These are phyloP conservation scores for Eutrema yunnanense DNA, from an alignment of 345 rosid species.

Conservation along the genomic window DNA sequence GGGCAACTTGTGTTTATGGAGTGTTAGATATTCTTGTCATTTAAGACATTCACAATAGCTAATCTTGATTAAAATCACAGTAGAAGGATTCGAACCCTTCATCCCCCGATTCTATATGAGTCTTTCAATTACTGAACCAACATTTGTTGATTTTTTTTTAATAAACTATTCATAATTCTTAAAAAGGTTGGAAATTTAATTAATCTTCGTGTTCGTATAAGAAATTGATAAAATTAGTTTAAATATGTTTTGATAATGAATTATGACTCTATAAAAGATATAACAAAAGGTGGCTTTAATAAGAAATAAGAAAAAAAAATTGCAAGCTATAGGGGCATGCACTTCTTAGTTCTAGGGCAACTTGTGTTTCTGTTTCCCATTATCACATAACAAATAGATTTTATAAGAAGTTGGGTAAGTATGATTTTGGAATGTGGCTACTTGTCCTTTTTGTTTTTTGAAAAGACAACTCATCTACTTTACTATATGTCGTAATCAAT, in stretches of 20 bases:
- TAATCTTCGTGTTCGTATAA: background rate
- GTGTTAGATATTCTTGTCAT: too few species aligned
- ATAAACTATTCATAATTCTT: too few species aligned
- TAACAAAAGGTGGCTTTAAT: background rate
- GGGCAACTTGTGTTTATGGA: background rate
- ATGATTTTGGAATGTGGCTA: constrained; percentile 13
- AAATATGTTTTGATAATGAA: background rate
- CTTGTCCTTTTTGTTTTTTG: background rate
- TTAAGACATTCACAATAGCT: too few species aligned
- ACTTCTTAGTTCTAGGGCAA: background rate
- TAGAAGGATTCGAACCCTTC: too few species aligned
- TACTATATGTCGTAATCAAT: constrained; percentile 15
- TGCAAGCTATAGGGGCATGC: background rate
- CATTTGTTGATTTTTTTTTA: too few species aligned
- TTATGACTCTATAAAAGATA: background rate
- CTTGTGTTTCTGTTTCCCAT: constrained; percentile 16
- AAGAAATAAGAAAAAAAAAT: background rate
- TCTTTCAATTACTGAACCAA: too few species aligned
- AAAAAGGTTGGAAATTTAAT: too few species aligned
- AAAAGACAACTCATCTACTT: constrained; percentile 16
- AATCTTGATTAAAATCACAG: too few species aligned
- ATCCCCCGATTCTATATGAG: too few species aligned
- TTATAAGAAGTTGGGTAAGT: constrained; percentile 19
- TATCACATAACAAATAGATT: constrained; percentile 9
- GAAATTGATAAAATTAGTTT: background rate